Evolutionary conservation across 352 stramenopile genomes (phyloP), one percentile per base, ranked within the genome.

Genomic region (Pythium volutum): DNA sequence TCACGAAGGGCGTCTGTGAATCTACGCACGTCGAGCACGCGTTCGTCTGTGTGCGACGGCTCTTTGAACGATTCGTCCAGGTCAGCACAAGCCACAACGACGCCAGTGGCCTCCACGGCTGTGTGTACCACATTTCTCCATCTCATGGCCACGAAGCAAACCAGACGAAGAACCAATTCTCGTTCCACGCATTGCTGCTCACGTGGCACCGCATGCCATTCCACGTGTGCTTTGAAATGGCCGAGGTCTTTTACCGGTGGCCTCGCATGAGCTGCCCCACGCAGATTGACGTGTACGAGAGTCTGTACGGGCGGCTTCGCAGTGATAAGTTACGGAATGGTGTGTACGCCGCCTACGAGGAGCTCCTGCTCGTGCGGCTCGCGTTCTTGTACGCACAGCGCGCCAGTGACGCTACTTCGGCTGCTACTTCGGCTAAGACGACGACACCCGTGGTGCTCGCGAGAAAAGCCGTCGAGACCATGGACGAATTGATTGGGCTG

Each of bases 191-290:
- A 16, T 23, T 90, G 29, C 56, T 90, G 4, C 47, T 88, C 1
- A 69, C 76, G 9, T 88, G 78, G 78, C 67, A 81, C 25, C 71
- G 71, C 20, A 76, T 90, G n/a, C 78, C 81, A 1, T 85, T 90
- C 33, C 41, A 67, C 16, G 25, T 88, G 5, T 84, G 75, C 46
- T 88, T 86, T 39, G 78, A 90, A 47, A 76, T 90, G 25, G 74
- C 75, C 2, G 78, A 90, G 59, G 71, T 75, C 12, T 56, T 86
- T 2, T 88, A 90, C 29, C 81, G 77, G 0, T 56, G 55, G 12
- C 58, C 65, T 6, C 33, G 18, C 3, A 54, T 60, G 25, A 25
- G 63, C 3, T 20, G 31, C 45, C 12, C 68, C 16, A 33, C 36
- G 16, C 42, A 75, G 2, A 73, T 87, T 12, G 75, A 87, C 27